Evolutionary conservation across 176 grass and related monocot species (phyloP).

Genomic region (Aegilops longissima): DNA sequence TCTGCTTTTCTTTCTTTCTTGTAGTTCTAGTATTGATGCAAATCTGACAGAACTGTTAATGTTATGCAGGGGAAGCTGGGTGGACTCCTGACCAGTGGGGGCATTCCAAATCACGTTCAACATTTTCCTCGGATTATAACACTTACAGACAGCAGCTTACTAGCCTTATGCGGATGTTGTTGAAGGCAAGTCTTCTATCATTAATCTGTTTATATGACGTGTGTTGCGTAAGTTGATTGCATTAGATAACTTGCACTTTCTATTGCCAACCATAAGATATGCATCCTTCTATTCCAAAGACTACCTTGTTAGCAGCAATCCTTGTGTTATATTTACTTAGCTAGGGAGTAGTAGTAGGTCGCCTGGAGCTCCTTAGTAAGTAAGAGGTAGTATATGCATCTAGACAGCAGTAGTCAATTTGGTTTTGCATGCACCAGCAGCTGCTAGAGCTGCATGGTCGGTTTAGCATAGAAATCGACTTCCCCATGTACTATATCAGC

Average conservation of each 20-base stretch:
- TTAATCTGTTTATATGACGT: conserved; percentile 12
- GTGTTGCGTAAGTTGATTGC: conserved; percentile 1
- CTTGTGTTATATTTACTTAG: too few species aligned
- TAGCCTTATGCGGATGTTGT: conserved; percentile 64
- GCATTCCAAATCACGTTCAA: conserved; percentile 80
- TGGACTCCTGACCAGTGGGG: conserved; percentile 98
- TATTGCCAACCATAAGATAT: not conserved
- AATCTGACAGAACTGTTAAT: conserved; percentile 27
- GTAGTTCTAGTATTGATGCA: conserved; percentile 22
- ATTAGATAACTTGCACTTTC: not conserved
- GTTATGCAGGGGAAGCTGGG: conserved; percentile 79
- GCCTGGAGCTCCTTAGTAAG: too few species aligned
- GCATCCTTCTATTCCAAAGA: conserved; percentile 11
- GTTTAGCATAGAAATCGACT: not conserved
- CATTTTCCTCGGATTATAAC: conserved; percentile 64
- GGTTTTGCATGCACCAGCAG: too few species aligned
- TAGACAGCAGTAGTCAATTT: too few species aligned
- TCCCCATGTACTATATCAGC: too few species aligned
- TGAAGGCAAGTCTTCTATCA: conserved; percentile 72
- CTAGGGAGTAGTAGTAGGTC: too few species aligned
- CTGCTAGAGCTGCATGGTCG: too few species aligned
- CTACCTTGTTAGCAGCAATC: not conserved
- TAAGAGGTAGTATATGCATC: too few species aligned
- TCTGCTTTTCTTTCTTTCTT: not conserved
- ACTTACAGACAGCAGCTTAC: conserved; percentile 77